These are phyloP conservation scores for Leishmania lainsoni DNA, from an alignment of 208 protist species.

Conservation along the genomic window DNA sequence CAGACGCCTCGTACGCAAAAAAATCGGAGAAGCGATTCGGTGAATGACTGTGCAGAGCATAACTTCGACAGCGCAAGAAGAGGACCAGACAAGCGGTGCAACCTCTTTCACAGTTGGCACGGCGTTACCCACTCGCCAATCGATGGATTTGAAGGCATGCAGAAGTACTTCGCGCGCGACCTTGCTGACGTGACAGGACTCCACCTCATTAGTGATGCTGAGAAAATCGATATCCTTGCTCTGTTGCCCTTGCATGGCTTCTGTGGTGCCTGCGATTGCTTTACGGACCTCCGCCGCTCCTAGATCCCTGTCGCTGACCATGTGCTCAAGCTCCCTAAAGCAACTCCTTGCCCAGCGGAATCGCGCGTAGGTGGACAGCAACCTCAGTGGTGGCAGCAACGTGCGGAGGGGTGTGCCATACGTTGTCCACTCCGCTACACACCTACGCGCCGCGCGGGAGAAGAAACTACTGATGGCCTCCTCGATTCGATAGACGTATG, in stretches of 20 bases:
- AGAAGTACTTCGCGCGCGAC: constrained; percentile 28
- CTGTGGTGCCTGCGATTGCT: neutral
- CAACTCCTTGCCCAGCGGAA: constrained; percentile 11
- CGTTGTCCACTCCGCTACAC: constrained; percentile 5
- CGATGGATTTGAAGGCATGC: constrained; percentile 15
- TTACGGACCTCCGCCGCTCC: neutral
- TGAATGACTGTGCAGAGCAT: constrained; percentile 6
- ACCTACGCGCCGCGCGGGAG: neutral
- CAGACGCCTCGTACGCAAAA: constrained; percentile 9
- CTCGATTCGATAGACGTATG: neutral
- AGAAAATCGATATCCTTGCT: neutral
- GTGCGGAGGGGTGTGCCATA: constrained; percentile 4
- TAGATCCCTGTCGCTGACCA: neutral
- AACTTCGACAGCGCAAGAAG: constrained; percentile 26
- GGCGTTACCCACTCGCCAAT: constrained; percentile 24
- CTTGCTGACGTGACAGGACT: constrained; percentile 15
- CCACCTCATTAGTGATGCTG: constrained; percentile 1
- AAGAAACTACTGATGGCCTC: neutral
- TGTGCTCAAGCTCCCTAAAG: neutral
- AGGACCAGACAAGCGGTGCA: constrained; percentile 21
- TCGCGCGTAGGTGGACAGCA: constrained; percentile 11
- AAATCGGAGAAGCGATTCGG: neutral
- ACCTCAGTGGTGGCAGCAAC: constrained; percentile 3
- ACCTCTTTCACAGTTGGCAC: constrained; percentile 20
- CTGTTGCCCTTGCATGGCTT: neutral